Evolutionary conservation across 495 filamentous ascomycete genomes (phyloP).

Genomic region (Cryomyces antarcticus): DNA sequence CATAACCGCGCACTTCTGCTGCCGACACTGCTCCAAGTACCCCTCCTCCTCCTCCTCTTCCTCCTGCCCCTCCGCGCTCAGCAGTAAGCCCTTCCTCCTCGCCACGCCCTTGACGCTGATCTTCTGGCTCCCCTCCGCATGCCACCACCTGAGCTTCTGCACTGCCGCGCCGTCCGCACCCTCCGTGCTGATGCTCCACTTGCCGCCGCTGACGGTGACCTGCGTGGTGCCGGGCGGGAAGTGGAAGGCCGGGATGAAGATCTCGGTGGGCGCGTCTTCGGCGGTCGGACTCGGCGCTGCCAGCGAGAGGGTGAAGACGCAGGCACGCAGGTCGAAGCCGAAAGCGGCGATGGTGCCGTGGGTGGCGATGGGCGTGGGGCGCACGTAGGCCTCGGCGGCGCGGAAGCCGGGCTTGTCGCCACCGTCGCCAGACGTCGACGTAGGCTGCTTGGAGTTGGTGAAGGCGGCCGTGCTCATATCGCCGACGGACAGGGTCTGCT

Average conservation of each 20-base stretch:
- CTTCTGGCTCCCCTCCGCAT: conserved; percentile 62
- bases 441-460: conserved; percentile 23
- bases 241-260: conserved; percentile 83
- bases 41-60: conserved; percentile 36
- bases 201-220: conserved; percentile 63
- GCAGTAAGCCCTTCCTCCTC: conserved; percentile 28
- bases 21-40: conserved; percentile 31
- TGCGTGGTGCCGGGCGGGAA: conserved; percentile 53
- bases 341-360: conserved; percentile 45
- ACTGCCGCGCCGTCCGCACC: conserved; percentile 40
- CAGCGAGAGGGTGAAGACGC: conserved; percentile 18
- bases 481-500: conserved; percentile 37
- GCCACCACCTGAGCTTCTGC: conserved; percentile 78
- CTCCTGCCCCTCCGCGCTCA: conserved; percentile 15
- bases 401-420: conserved; percentile 50
- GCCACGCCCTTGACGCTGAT: conserved; percentile 60
- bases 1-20: conserved; percentile 26
- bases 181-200: conserved; percentile 63
- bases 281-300: conserved; percentile 14
- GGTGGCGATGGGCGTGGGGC: conserved; percentile 60
- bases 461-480: conserved; percentile 45
- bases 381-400: conserved; percentile 78
- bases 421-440: conserved; percentile 25
- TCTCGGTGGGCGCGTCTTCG: conserved; percentile 50
- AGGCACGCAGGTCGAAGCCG: conserved; percentile 42